Conservation (phyloP, 2,329 filamentous ascomycete genomes). For the Dothidotthia symphoricarpi region DNA sequence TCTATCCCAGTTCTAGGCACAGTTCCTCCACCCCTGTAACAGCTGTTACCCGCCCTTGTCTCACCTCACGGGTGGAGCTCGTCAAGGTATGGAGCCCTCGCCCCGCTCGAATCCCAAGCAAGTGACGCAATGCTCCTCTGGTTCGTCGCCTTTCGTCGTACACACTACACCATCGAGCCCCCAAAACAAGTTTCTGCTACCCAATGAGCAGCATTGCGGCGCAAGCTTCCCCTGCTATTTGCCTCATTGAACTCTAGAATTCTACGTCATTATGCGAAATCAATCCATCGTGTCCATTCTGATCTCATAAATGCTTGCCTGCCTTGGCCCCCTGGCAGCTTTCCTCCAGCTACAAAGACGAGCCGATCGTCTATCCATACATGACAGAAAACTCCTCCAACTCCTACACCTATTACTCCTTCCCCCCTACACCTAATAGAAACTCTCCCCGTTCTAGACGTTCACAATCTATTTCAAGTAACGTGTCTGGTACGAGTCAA, state of each 20-base stretch:
- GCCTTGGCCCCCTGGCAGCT: constrained; percentile 15
- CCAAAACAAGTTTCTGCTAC: constrained; percentile 42
- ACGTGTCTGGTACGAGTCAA: constrained; percentile 35
- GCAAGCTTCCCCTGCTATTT: constrained; percentile 36
- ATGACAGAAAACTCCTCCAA: constrained; percentile 51
- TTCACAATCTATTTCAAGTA: constrained; percentile 43
- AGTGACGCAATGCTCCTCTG: constrained; percentile 39
- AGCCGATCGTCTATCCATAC: constrained; percentile 43
- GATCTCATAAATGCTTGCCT: constrained; percentile 34
- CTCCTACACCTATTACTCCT: constrained; percentile 54
- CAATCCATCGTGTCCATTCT: constrained; percentile 14
- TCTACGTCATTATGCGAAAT: constrained; percentile 38
- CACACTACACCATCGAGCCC: constrained; percentile 19
- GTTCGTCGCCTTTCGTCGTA: constrained; percentile 27
- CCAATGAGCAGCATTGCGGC: constrained; percentile 27
- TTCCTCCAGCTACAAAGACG: constrained; percentile 31
- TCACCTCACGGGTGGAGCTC: constrained; percentile 28
- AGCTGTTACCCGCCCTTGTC: constrained; percentile 26
- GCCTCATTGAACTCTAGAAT: constrained; percentile 14
- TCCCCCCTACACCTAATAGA: constrained; percentile 51
- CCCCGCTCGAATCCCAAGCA: constrained; percentile 33
- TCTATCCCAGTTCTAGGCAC: constrained; percentile 32
- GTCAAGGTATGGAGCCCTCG: constrained; percentile 26
- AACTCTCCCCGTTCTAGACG: constrained; percentile 39
- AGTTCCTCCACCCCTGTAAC: constrained; percentile 20